phyloP scores from a whole-genome alignment of 2,329 filamentous ascomycete species.

The Diaporthe vexans region DNA sequence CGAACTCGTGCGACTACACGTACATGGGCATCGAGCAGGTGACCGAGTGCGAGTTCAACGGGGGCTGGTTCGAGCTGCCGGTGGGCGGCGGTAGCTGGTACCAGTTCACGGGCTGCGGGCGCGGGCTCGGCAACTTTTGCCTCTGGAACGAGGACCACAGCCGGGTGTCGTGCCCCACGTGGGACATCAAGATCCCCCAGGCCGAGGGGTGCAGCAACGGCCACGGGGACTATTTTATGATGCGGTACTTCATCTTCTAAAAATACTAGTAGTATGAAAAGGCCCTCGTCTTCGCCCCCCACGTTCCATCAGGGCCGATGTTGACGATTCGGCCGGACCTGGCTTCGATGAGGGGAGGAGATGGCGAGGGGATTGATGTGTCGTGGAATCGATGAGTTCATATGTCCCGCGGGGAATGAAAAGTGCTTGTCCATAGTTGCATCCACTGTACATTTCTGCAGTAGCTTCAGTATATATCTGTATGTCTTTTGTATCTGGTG shows the following conservation, averaged over 20 bases:
- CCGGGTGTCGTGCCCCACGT: not conserved
- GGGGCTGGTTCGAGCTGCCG: not conserved
- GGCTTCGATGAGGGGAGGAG: too few relatives aligned
- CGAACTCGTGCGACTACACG: slow-evolving; percentile 10
- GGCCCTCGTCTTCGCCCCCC: too few relatives aligned
- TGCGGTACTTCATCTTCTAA: slow-evolving; percentile 22
- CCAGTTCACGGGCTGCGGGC: slow-evolving; percentile 8
- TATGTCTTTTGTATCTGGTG: not conserved
- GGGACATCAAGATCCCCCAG: not conserved
- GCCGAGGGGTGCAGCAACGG: slow-evolving; percentile 7
- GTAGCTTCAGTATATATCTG: not conserved
- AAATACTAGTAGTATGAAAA: too few relatives aligned
- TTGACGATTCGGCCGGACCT: too few relatives aligned
- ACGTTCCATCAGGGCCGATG: not conserved
- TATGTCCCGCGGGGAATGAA: not conserved
- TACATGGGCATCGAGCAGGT: not conserved
- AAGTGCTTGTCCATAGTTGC: not conserved
- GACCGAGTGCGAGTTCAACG: not conserved
- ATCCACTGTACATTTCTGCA: not conserved
- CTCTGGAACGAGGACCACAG: slow-evolving; percentile 12
- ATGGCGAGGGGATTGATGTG: not conserved
- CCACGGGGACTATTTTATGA: slow-evolving; percentile 4
- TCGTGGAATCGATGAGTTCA: not conserved
- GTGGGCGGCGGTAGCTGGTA: slow-evolving; percentile 1
- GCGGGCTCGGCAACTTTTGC: slow-evolving; percentile 15